Evolutionary conservation across 352 stramenopile genomes (phyloP), one percentile per base, ranked within the genome.

Genomic region (Globisporangium splendens): DNA sequence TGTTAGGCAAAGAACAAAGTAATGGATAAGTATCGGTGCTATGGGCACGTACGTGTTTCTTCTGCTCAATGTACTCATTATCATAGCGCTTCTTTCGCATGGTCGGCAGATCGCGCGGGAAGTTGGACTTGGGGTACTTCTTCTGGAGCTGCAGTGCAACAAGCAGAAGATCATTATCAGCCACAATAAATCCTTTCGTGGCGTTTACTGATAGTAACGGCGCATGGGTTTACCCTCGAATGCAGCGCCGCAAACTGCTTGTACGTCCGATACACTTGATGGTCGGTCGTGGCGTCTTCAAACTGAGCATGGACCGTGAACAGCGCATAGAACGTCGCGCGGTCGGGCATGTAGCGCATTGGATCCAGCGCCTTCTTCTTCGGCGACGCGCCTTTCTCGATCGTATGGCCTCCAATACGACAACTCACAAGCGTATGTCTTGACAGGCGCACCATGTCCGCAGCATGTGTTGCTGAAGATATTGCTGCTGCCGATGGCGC

Each of bases 11-110:
- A 13, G 20, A 46, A 22, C 8, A 44, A 17, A 28, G 8, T 18
- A 55, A 56, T 46, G 4, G 10, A 33, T 18, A 42, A 15, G 13
- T 2, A 24, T 15, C 28, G 44, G 24, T 35, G 38, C 10, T 5
- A 18, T 41, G 21, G 17, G 12, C 31, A 11, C 50, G 8, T 49
- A 78, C 70, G n/a, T 59, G 50, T 6, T 69, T 67, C 50, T 92
- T 92, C n/a, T 87, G 65, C 52, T 88, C 69, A 55, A 92, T 87
- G 69, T 92, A 92, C 47, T 77, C 65, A 56, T 83, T 86, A 63
- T 89, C 76, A 49, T 87, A 85, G 49, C 79, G 81, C 54, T 89
- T 88, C 35, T 77, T 83, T 51, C 77, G 73, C 75, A 92, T 85
- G 1, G 73, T 62, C 13, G 82, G 82, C 38, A 92, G 62, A 3